These are phyloP conservation scores for Acidiella bohemica DNA, from an alignment of 495 filamentous ascomycete genomes.

Conservation along the genomic window DNA sequence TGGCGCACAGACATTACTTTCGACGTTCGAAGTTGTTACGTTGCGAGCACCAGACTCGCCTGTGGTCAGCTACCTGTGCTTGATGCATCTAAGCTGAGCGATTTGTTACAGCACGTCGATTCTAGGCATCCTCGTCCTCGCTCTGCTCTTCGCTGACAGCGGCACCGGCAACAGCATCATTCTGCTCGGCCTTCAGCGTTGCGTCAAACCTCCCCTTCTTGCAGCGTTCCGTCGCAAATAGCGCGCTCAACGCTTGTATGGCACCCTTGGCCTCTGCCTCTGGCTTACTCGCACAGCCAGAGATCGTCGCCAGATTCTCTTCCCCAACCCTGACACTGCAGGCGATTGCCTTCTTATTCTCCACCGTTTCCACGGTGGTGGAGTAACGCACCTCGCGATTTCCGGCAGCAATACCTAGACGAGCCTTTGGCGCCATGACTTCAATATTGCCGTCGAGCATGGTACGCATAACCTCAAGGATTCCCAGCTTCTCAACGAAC, in stretches of 20 bases:
- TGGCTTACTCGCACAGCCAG: conserved; percentile 35
- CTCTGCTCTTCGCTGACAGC: too few species aligned
- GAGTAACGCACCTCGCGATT: conserved; percentile 38
- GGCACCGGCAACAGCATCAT: too few species aligned
- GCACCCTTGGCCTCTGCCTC: conserved; percentile 43
- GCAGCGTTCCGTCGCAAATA: too few species aligned
- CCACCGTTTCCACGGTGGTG: conserved; percentile 3
- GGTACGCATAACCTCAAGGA: conserved; percentile 48
- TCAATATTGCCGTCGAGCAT: conserved; percentile 46
- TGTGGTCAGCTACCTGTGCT: too few species aligned
- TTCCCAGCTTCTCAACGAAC: conserved; percentile 50
- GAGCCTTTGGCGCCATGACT: conserved; percentile 62
- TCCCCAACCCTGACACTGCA: conserved; percentile 42
- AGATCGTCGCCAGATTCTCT: conserved; percentile 32
- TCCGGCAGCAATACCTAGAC: conserved; percentile 45
- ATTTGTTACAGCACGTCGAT: too few species aligned
- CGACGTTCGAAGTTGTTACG: too few species aligned
- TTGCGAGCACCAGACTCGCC: too few species aligned
- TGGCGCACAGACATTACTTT: too few species aligned
- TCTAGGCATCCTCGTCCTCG: too few species aligned
- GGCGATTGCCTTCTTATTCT: conserved; percentile 25
- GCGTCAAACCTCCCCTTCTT: too few species aligned
- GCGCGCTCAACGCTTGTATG: conserved; percentile 42
- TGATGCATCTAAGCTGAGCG: too few species aligned
- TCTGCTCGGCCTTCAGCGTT: too few species aligned